These are phyloP conservation scores for Penicillium ochrochloron DNA, from an alignment of 495 filamentous ascomycete genomes.

Conservation along the genomic window DNA sequence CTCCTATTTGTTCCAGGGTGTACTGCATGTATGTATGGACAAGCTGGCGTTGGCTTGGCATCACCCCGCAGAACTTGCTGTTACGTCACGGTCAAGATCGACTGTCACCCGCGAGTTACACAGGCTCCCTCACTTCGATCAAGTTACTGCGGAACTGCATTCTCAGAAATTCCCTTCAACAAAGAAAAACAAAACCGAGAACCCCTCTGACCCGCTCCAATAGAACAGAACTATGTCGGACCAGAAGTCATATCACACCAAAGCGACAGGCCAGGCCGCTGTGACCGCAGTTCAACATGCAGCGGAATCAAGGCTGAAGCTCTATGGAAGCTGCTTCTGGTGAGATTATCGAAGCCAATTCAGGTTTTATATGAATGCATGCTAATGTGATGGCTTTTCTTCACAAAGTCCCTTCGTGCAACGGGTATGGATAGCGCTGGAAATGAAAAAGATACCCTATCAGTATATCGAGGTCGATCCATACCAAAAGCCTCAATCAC, in stretches of 20 bases:
- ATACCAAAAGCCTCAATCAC: conserved; percentile 75
- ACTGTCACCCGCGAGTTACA: not conserved
- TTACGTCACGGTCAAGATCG: conserved; percentile 33
- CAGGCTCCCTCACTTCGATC: not conserved
- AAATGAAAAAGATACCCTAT: conserved; percentile 80
- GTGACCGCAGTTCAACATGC: conserved; percentile 74
- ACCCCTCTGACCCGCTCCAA: conserved; percentile 14
- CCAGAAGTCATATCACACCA: conserved; percentile 83
- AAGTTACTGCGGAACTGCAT: not conserved
- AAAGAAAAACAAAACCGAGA: no score
- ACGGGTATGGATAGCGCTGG: conserved; percentile 94
- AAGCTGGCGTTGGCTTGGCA: conserved; percentile 19
- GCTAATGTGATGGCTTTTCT: conserved; percentile 25
- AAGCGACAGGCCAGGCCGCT: conserved; percentile 76
- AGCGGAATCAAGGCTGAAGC: conserved; percentile 72
- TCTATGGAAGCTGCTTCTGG: conserved; percentile 94
- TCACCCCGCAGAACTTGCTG: conserved; percentile 24
- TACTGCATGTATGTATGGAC: not conserved
- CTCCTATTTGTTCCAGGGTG: conserved; percentile 15
- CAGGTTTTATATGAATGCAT: not conserved
- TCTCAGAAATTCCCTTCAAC: not conserved
- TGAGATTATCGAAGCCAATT: conserved; percentile 43
- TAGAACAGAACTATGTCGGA: conserved; percentile 50
- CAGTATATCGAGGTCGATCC: conserved; percentile 94
- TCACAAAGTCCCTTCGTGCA: conserved; percentile 75